Evolutionary conservation across 1,284 basidiomycete genomes (phyloP).

Genomic region (Trichosporon sp.): DNA sequence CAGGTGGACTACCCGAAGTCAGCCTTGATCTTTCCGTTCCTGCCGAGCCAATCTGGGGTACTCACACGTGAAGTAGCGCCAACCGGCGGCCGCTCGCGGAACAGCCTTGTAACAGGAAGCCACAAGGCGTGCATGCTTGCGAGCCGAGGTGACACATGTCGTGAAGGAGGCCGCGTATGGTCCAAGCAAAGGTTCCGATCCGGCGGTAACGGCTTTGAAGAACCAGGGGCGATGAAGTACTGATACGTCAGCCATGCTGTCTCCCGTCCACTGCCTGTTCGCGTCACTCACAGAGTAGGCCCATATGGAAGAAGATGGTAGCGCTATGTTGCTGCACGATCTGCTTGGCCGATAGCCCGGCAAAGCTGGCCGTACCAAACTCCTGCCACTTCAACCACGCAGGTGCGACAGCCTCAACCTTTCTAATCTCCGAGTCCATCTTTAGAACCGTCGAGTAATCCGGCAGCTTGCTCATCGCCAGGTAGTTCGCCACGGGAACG

Average conservation of each 20-base stretch:
- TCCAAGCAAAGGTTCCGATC: constrained; percentile 19
- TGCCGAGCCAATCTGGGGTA: not conserved
- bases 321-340: constrained; percentile 24
- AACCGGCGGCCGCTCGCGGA: constrained; percentile 18
- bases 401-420: constrained; percentile 17
- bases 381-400: constrained; percentile 22
- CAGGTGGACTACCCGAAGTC: constrained; percentile 22
- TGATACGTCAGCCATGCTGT: not conserved
- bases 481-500: constrained; percentile 20
- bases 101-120: constrained; percentile 13
- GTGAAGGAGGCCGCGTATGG: constrained; percentile 24
- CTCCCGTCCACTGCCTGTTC: not conserved
- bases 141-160: constrained; percentile 23
- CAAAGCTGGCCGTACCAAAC: not conserved
- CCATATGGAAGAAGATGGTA: constrained; percentile 25
- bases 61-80: constrained; percentile 28
- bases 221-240: constrained; percentile 25
- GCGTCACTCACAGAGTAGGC: constrained; percentile 14
- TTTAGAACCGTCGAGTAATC: constrained; percentile 18
- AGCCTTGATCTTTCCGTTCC: not conserved
- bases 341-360: constrained; percentile 10
- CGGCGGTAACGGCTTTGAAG: constrained; percentile 19
- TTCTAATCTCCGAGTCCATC: constrained; percentile 22
- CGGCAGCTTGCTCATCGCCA: constrained; percentile 20
- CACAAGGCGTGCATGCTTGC: constrained; percentile 22